Percentiles rank a stretch among this genome's conserved stretches.
phyloP scores from a whole-genome alignment of 768 basidiomycete species.

The Hericium erinaceus region DNA sequence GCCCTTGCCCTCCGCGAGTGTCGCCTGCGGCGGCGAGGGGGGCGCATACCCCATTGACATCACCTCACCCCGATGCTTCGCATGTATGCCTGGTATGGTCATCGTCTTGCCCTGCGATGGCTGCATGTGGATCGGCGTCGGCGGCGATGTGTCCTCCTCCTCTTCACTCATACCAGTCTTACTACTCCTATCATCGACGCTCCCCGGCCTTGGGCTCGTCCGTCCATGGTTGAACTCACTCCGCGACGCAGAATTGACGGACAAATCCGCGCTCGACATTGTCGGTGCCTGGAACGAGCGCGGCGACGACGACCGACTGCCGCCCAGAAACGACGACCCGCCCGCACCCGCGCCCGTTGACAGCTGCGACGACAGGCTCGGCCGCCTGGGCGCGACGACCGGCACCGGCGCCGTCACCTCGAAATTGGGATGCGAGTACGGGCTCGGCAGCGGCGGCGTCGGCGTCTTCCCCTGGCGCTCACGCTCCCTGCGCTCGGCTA shows the following conservation, averaged over 20 bases:
- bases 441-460: not conserved
- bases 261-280: not conserved
- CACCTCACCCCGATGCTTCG: conserved; percentile 73
- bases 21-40: conserved; percentile 28
- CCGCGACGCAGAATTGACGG: not conserved
- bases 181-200: not conserved
- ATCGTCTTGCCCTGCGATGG: conserved; percentile 68
- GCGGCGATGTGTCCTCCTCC: conserved; percentile 10
- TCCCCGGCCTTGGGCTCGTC: not conserved
- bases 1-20: conserved; percentile 19
- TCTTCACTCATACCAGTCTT: not conserved
- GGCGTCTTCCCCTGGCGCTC: conserved; percentile 26
- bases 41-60: conserved; percentile 79
- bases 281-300: not conserved
- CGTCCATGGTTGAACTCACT: not conserved
- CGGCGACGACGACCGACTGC: conserved; percentile 17
- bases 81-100: conserved; percentile 85
- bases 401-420: conserved; percentile 12
- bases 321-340: conserved; percentile 16
- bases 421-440: conserved; percentile 5
- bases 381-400: conserved; percentile 19
- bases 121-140: conserved; percentile 59
- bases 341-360: conserved; percentile 8
- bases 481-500: conserved; percentile 49
- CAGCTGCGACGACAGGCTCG: conserved; percentile 18